Percentiles rank a stretch among this genome's conserved stretches.
Evolutionary conservation across 257 asterid genomes (phyloP).

Genomic region (Nicotiana sylvestris): DNA sequence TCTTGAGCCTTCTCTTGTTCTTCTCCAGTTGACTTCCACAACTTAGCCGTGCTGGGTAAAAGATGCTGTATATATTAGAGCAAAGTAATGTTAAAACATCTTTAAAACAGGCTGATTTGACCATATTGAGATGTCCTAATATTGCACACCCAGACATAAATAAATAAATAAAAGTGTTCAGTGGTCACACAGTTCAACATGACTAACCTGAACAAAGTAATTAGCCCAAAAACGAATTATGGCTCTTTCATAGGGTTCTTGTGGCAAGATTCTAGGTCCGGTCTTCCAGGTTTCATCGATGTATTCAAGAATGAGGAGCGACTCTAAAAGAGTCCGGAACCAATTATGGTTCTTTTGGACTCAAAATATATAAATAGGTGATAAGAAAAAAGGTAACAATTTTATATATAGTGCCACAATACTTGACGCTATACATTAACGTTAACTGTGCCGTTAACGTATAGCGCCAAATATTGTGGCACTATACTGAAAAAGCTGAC

Average conservation of each 20-base stretch:
- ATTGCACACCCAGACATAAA: too few species aligned
- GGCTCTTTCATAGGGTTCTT: slow-evolving; percentile 29
- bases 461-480: too few species aligned
- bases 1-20: slow-evolving; percentile 15
- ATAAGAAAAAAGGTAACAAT: too few species aligned
- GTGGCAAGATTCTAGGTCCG: slow-evolving; percentile 27
- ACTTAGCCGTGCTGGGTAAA: neutral
- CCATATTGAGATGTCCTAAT: too few species aligned
- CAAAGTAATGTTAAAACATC: neutral
- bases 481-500: too few species aligned
- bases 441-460: too few species aligned
- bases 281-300: slow-evolving; percentile 33
- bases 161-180: too few species aligned
- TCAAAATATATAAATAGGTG: too few species aligned
- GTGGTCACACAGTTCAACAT: slow-evolving; percentile 7
- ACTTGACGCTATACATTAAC: too few species aligned
- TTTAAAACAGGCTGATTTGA: too few species aligned
- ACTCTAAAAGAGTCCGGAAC: slow-evolving; percentile 14
- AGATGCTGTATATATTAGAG: neutral
- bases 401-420: too few species aligned
- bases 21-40: slow-evolving; percentile 10
- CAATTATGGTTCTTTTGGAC: too few species aligned
- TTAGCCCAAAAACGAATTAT: slow-evolving; percentile 29
- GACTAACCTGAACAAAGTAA: slow-evolving; percentile 29
- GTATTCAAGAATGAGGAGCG: slow-evolving; percentile 29